Base-by-base conservation (phyloP, 1,284 basidiomycete species). In the Puccinia hordei region DNA sequence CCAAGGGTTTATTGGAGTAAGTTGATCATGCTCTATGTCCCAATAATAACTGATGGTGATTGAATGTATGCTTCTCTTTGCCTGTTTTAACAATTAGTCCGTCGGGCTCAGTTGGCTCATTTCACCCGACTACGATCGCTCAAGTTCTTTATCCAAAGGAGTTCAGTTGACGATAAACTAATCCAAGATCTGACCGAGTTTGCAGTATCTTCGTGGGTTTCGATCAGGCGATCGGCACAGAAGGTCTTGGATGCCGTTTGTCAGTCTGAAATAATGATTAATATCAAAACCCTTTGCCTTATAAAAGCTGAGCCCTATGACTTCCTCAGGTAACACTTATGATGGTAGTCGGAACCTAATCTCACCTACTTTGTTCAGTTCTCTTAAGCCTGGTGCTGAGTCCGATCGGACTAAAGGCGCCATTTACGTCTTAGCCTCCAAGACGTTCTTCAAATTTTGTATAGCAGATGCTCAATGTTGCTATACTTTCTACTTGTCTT, bases 391-490 rank as follows among this genome's bases (percentile, higher is more conserved):
- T 83, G 93, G 92, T 6, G 91, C 89, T 81, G 92, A 94, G 83
- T 93, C 95, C 30, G 96, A 98, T 86, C 89, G 92, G 72, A 97
- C 97, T 91, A 99, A 99, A 87, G 93, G 93, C 15, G 95, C 95
- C 9, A 87, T 99, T 27, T 95, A 97, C 85, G 89, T 95, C 33
- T 87, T 99, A 12, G 91, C 90, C 85, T 90, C 91, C 84, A 94
- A 93, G 86, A 90, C 89, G 61, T 91, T 89, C 77, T 88, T 91
- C 90, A 83, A 76, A 85, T 84, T 85, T 24, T 85, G 84, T 57
- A 83, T 86, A 81, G 83, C 84, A 89, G 93, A 96, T 86, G 89
- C 90, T 81, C 87, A 87, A n/a, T 90, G 90, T 83, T 89, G 91
- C 82, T 88, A 88, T 8, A 87, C 88, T 71, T 92, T 93, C 83